Evolutionary conservation across 441 rosid species (phyloP), one percentile per base, ranked within the genome.

Genomic region (Capsella rubella): DNA sequence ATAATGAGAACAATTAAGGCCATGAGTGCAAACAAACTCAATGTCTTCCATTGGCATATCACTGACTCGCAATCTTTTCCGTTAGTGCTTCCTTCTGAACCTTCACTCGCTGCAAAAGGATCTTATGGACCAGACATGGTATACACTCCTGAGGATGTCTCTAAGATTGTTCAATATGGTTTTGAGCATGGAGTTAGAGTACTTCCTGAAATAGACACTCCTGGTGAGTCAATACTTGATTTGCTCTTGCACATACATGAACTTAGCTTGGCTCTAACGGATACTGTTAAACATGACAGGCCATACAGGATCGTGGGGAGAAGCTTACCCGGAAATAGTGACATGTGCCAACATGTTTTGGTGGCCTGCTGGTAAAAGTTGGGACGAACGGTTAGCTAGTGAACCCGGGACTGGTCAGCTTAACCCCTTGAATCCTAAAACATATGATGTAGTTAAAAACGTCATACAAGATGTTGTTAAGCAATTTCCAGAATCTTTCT

Each of bases 61-160:
- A 89, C 90, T 0, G 96, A 93, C 69, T 91, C 98, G 0, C 98
- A 93, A 2, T 93, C 98, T 4, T 93, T 93, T 52, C 98, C 97
- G 1, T 53, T 93, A 58, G 66, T 88, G 63, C 65, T 93, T 58
- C 96, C 94, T 10, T 91, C 89, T 6, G 94, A 91, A 81, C 93
- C 94, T 11, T 80, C 78, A 62, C 94, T 93, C 28, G 88, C 93
- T 1, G 84, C 75, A 40, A 89, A 89, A 67, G 98, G 97, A 5
- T 71, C 98, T 69, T 91, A 91, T 64, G 90, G 94, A 10, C 69
- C 78, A 28, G 65, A 79, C 37, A 91, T 93, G 97, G 81, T 72
- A 28, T 93, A 91, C 74, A 80, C 89, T 31, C 94, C 91, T 0
- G 67, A 74, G 12, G 93, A 91, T 76, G 87, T 91, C 28, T 80